Evolutionary conservation across 2,329 filamentous ascomycete species (phyloP).

Genomic region (Exophiala calicioides): DNA sequence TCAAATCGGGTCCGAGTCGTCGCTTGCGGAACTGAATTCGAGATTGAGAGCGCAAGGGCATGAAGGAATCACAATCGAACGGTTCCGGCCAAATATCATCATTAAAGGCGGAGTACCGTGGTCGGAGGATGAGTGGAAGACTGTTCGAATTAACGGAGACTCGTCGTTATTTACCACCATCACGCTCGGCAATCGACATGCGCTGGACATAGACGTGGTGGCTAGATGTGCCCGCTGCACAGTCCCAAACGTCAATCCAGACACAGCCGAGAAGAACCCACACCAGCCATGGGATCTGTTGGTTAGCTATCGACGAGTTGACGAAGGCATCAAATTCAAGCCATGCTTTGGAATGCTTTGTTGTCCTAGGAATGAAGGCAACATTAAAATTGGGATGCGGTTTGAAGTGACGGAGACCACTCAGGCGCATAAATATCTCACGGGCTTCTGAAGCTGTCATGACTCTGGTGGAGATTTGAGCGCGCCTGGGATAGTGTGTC

Average conservation of each 20-base stretch:
- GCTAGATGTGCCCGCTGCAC: slow-evolving; percentile 62
- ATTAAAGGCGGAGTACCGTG: slow-evolving; percentile 57
- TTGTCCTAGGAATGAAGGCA: slow-evolving; percentile 57
- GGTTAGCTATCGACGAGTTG: slow-evolving; percentile 61
- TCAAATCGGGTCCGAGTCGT: slow-evolving; percentile 57
- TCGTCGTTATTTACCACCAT: slow-evolving; percentile 19
- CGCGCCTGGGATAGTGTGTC: neutral
- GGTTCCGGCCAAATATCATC: slow-evolving; percentile 66
- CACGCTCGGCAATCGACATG: slow-evolving; percentile 10
- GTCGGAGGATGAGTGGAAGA: slow-evolving; percentile 66
- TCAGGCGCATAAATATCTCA: slow-evolving; percentile 55
- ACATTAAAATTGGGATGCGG: slow-evolving; percentile 59
- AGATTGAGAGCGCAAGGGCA: slow-evolving; percentile 48
- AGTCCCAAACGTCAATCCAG: slow-evolving; percentile 65
- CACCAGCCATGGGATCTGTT: slow-evolving; percentile 64
- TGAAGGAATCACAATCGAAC: slow-evolving; percentile 58
- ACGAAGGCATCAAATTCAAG: slow-evolving; percentile 63
- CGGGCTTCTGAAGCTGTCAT: slow-evolving; percentile 35
- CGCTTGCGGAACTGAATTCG: slow-evolving; percentile 59
- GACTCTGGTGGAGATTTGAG: neutral
- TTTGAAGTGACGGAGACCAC: slow-evolving; percentile 62
- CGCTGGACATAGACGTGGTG: slow-evolving; percentile 57
- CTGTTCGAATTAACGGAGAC: slow-evolving; percentile 49
- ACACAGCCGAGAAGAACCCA: slow-evolving; percentile 60
- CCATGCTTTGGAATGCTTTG: slow-evolving; percentile 69